Base-by-base conservation (phyloP, 768 basidiomycete genomes). In the Strobilomyces confusus region DNA sequence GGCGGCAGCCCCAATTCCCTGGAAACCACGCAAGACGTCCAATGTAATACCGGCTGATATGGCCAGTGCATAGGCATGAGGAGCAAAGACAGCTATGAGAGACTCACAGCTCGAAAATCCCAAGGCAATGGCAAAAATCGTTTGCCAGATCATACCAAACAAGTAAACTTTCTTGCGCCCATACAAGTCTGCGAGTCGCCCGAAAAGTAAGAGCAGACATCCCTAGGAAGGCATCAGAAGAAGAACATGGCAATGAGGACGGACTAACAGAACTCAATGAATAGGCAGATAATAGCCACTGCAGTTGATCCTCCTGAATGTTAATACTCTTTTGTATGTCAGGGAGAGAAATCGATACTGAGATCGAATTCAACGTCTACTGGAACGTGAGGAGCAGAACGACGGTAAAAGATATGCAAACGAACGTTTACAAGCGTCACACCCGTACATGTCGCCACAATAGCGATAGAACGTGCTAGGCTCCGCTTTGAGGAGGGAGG, bases 1-100 rank as follows among this genome's bases (percentile, higher is more conserved):
- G 1, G 89, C 90, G 0, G 91, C 88, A 0, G 79, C 79, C 0
- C 90, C 93, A 17, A 87, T 72, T 2, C 93, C 93, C 57, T 92
- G 87, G 15, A 92, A 66, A 0, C 80, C 94, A 51, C 94, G 78
- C 14, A 93, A 74, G 14, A 94, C 68, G 55, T 84, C 80, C 33
- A 97, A 70, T 0, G 80, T 78, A 7, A 85, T 66, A 8, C 77
- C 74, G 59, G 80, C 85, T 86, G 13, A 30, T 25, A 44, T 23
- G 13, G 14, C 41, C 42, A 5, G 20, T 29, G 36, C 6, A 32
- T 47, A 5, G 46, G 12, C n/a, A n/a, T 7, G 15, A 4, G 13
- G 0, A 9, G 13, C 2, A 32, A 23, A 23, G 17, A 38, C 9
- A 19, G 23, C 40, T 8, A n/a, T 14, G 2, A 13, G 1, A 44